Conservation (phyloP, 768 basidiomycete genomes). For the Xerocomellus amylosporus region DNA sequence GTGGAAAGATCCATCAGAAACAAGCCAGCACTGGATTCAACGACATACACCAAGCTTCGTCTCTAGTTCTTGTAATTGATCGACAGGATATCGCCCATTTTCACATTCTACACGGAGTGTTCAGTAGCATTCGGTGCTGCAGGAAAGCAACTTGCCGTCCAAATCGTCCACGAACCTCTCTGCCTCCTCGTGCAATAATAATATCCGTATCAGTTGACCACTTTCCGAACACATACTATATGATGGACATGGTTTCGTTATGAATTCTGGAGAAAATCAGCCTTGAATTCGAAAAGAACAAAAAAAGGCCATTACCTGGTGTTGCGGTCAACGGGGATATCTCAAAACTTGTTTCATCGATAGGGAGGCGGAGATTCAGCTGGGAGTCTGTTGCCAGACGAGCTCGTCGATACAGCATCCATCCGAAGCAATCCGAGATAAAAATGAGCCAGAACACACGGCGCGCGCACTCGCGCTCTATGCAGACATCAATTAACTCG, state of each 20-base stretch:
- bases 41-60: conserved; percentile 39
- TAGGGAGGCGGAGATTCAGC: conserved; percentile 64
- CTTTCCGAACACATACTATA: conserved; percentile 54
- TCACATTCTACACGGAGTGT: conserved; percentile 29
- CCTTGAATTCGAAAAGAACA: background rate
- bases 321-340: conserved; percentile 46
- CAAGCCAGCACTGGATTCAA: background rate
- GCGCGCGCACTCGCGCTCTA: conserved; percentile 76
- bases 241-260: conserved; percentile 60
- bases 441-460: conserved; percentile 80
- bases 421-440: conserved; percentile 50
- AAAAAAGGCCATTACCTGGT: conserved; percentile 25
- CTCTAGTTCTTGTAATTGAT: conserved; percentile 41
- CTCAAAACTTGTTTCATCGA: conserved; percentile 80
- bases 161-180: conserved; percentile 54
- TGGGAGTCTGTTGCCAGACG: conserved; percentile 42
- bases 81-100: conserved; percentile 28
- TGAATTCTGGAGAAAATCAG: conserved; percentile 50
- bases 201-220: conserved; percentile 70
- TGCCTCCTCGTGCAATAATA: conserved; percentile 60
- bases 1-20: conserved; percentile 9
- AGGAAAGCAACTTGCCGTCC: conserved; percentile 38
- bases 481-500: conserved; percentile 56
- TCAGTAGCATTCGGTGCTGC: conserved; percentile 17
- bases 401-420: conserved; percentile 36